Conservation (phyloP, 148 eudicot genomes). For the Silene latifolia region DNA sequence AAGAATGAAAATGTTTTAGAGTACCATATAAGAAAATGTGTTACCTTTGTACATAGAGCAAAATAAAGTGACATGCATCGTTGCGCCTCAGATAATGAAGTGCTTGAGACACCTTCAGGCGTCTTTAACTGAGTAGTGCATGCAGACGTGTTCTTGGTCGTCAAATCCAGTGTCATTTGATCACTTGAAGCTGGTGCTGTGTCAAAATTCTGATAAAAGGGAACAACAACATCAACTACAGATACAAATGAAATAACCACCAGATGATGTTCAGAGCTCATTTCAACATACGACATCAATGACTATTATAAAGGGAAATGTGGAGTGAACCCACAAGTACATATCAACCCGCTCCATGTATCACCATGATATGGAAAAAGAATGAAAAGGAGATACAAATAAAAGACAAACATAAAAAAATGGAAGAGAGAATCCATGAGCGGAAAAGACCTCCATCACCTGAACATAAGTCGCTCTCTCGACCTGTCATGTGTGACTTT, state of each 20-base stretch:
- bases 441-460: too few species aligned
- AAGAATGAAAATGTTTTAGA: conserved; percentile 5
- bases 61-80: conserved; percentile 91
- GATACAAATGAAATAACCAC: neutral
- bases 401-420: neutral
- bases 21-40: neutral
- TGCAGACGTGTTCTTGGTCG: conserved; percentile 37
- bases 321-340: neutral
- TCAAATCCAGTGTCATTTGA: conserved; percentile 31
- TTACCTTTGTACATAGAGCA: conserved; percentile 96
- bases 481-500: neutral
- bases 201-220: conserved; percentile 44
- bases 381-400: neutral
- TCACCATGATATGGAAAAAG: neutral
- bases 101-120: conserved; percentile 40
- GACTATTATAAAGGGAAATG: neutral
- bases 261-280: neutral
- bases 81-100: conserved; percentile 59
- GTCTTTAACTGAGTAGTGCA: conserved; percentile 34
- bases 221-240: neutral
- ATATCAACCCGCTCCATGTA: neutral
- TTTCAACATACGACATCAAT: neutral
- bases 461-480: neutral
- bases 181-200: conserved; percentile 35
- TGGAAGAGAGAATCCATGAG: neutral